These are phyloP conservation scores for Helotiales sp. DNA, from an alignment of 2,329 filamentous ascomycete genomes.

Conservation along the genomic window DNA sequence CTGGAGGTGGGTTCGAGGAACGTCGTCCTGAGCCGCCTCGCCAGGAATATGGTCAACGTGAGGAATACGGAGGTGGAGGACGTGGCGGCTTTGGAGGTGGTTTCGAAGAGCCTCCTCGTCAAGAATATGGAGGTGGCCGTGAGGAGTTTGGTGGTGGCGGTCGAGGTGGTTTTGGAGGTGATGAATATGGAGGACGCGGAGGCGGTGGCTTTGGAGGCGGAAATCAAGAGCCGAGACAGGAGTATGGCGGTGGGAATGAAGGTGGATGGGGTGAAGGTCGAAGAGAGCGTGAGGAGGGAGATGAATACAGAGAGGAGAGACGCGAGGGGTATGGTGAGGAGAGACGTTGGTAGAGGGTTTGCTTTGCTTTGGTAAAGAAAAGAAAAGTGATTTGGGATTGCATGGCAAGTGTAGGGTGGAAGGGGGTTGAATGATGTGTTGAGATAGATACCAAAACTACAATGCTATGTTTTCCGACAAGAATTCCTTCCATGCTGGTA, in stretches of 20 bases:
- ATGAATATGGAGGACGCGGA: conserved; percentile 16
- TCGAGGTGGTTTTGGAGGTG: conserved; percentile 1
- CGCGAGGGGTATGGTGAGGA: conserved; percentile 13
- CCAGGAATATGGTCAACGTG: conserved; percentile 5
- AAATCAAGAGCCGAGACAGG: conserved; percentile 19
- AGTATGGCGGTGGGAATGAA: conserved; percentile 22
- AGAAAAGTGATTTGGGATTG: neutral
- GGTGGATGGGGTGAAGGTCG: conserved; percentile 17
- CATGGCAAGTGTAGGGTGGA: neutral
- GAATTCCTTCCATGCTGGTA: too few relatives aligned
- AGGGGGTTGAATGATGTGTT: neutral
- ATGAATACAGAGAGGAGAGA: conserved; percentile 4
- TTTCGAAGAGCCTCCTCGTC: conserved; percentile 10
- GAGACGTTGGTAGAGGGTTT: conserved; percentile 17
- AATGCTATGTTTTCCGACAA: neutral
- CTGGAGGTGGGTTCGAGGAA: conserved; percentile 29
- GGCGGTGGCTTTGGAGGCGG: conserved; percentile 29
- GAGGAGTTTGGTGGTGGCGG: conserved; percentile 6
- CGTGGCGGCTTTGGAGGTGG: conserved; percentile 11
- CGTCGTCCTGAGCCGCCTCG: conserved; percentile 3
- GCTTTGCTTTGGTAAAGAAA: conserved; percentile 6
- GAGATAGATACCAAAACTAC: neutral
- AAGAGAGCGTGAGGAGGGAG: conserved; percentile 12
- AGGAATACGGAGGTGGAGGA: conserved; percentile 12
- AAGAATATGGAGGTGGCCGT: conserved; percentile 11